A percentile compares a stretch with the other conserved stretches of the same genome.
Evolutionary conservation across 345 rosid species (phyloP).

Genomic region (Eucalyptus sp.): DNA sequence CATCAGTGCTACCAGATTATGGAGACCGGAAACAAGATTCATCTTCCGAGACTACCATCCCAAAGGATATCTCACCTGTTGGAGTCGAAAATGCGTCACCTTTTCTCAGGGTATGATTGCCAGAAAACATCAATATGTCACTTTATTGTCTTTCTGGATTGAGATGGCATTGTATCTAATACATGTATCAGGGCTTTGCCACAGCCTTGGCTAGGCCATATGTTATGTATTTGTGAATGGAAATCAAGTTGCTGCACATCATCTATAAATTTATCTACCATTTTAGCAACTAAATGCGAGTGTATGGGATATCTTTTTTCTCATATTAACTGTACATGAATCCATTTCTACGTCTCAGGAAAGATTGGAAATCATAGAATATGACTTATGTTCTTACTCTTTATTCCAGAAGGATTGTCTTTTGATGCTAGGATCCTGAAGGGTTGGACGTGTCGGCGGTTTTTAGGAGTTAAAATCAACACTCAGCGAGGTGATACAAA

Average conservation of each 20-base stretch:
- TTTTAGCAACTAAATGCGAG: not conserved
- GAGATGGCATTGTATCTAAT: not conserved
- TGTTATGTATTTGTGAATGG: not conserved
- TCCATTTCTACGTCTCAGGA: not conserved
- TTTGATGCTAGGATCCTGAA: not conserved
- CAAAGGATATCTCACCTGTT: too few species aligned
- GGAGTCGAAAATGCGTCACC: too few species aligned
- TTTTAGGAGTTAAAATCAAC: not conserved
- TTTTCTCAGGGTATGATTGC: too few species aligned
- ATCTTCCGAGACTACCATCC: not conserved
- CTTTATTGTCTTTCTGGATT: not conserved
- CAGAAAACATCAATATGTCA: not conserved
- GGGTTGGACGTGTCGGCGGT: not conserved
- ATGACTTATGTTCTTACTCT: not conserved
- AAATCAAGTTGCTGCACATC: not conserved
- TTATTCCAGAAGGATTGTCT: not conserved
- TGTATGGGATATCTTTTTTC: not conserved
- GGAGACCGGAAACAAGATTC: not conserved
- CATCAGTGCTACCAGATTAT: not conserved
- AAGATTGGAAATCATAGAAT: not conserved
- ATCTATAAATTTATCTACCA: too few species aligned
- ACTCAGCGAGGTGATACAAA: too few species aligned
- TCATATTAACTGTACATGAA: too few species aligned
- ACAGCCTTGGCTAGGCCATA: not conserved
- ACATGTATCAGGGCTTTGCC: not conserved